Evolutionary conservation across 2,329 filamentous ascomycete species (phyloP).

Genomic region (Paraphaeosphaeria sporulosa): DNA sequence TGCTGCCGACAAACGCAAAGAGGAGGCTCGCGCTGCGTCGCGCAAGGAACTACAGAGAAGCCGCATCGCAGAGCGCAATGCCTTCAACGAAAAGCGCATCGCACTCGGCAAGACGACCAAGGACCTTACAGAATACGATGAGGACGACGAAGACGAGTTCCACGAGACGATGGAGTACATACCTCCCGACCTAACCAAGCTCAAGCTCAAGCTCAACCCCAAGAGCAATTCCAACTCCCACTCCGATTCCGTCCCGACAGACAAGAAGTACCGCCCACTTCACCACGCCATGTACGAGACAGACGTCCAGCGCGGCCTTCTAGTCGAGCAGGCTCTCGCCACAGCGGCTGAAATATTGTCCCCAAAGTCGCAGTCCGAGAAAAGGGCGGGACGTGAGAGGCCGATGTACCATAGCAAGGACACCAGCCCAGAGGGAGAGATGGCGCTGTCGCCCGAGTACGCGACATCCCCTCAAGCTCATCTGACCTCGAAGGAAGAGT

Average conservation of each 20-base stretch:
- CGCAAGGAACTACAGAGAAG: too few relatives aligned
- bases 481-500: background rate
- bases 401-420: too few relatives aligned
- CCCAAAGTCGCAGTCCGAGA: too few relatives aligned
- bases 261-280: background rate
- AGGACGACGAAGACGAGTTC: background rate
- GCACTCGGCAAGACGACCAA: background rate
- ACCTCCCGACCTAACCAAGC: background rate
- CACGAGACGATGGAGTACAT: slow-evolving; percentile 6
- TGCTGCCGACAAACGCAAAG: background rate
- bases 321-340: background rate
- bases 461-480: background rate
- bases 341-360: background rate
- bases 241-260: background rate
- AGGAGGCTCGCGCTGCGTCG: too few relatives aligned
- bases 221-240: background rate
- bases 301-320: background rate
- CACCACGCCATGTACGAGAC: background rate
- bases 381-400: too few relatives aligned
- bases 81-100: background rate
- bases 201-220: background rate
- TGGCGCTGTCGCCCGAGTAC: background rate
- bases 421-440: background rate
- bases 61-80: too few relatives aligned
- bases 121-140: too few relatives aligned